These are phyloP conservation scores for Gossypium laxum DNA, from an alignment of 441 rosid species.

Conservation along the genomic window DNA sequence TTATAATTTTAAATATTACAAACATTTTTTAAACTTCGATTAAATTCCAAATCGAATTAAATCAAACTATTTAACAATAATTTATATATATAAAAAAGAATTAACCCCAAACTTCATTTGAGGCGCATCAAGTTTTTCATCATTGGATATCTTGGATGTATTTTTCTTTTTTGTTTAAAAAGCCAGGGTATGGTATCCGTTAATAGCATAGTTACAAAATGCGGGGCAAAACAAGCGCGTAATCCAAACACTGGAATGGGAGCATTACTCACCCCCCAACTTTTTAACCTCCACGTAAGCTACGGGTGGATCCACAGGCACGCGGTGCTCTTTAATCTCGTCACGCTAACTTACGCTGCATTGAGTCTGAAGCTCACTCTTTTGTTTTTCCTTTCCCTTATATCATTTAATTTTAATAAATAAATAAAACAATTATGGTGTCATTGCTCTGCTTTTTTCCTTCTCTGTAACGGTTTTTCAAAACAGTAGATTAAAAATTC, in stretches of 20 bases:
- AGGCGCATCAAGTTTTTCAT: too few relatives aligned
- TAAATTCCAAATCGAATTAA: too few relatives aligned
- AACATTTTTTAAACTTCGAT: not conserved
- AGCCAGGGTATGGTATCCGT: not conserved
- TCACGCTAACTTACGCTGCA: conserved; percentile 6
- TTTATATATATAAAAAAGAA: too few relatives aligned
- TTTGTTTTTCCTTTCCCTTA: too few relatives aligned
- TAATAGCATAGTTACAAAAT: not conserved
- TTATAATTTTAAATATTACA: not conserved
- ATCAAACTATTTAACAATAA: too few relatives aligned
- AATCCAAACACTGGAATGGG: not conserved
- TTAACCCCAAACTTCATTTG: too few relatives aligned
- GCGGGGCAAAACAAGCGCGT: not conserved
- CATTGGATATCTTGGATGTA: too few relatives aligned
- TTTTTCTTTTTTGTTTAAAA: too few relatives aligned
- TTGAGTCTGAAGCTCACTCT: not conserved
- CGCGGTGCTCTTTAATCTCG: not conserved
- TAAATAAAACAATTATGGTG: not conserved
- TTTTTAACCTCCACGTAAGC: not conserved
- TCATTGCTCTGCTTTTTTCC: not conserved
- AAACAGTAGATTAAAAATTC: not conserved
- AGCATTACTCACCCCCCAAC: not conserved
- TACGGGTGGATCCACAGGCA: not conserved
- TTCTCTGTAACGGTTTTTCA: conserved; percentile 15
- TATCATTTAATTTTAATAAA: not conserved